Base-by-base conservation (phyloP, 2,329 filamentous ascomycete species). In the Aureobasidium mangrovei region DNA sequence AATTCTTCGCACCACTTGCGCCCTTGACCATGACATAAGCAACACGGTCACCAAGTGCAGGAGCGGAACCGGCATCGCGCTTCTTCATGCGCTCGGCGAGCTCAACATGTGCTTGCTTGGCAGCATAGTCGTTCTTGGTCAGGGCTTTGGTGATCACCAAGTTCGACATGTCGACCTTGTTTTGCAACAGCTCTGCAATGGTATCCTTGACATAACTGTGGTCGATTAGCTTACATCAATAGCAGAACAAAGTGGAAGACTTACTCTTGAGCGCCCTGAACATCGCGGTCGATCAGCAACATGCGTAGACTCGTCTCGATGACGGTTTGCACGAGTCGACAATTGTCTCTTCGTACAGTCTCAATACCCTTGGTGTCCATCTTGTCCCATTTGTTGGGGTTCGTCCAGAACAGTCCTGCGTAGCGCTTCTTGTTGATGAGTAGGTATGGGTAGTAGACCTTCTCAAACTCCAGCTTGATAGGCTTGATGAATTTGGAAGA, bases 351-450 rank as follows among this genome's bases (percentile, higher is more conserved):
- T 61, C 93, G 85, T 44, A 98, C 94, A 3, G 93, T 98, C 72
- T 98, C 93, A 61, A 98, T 97, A 77, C 93, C 93, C 70, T 98
- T 98, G 57, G 89, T 97, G 71, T 98, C 93, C 94, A 98, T 98
- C 77, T 97, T 98, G 79, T 98, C 94, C 69, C 86, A 93, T 71
- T 95, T 96, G 40, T 91, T 81, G 0, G 91, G 82, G 61, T 86
- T 93, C 4, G 93, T 98, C 91, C 91, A 98, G 73, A 89, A 97
- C 32, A 98, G 73, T n/a, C 93, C 93, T 7, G 93, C 93, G 65
- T 98, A 98, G 59, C 93, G 86, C 77, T 98, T 98, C 77, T 98
- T 98, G 82, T 98, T 98, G 82, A 98, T 98, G 49, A 98, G 79
- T 33, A 98, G 78, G 67, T 98, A 98, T 0, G 93, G 93, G 68